These are phyloP conservation scores for Talaromyces adpressus DNA, from an alignment of 495 filamentous ascomycete genomes.

Conservation along the genomic window DNA sequence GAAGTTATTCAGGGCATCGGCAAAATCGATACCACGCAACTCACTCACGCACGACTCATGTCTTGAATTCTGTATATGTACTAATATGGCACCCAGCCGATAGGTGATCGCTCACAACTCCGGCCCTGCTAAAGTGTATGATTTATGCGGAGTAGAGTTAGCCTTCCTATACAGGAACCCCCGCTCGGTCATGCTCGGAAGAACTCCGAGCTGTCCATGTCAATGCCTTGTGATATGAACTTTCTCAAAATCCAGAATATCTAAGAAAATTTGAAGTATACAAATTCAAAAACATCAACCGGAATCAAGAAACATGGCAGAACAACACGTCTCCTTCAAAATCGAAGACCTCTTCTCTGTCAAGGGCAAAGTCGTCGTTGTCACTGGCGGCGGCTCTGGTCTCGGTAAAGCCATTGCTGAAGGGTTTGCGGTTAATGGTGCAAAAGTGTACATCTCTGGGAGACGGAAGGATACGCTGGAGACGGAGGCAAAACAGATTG, in stretches of 20 bases:
- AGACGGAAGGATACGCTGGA: slow-evolving; percentile 29
- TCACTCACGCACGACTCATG: neutral
- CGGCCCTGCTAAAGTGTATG: neutral
- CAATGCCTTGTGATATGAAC: neutral
- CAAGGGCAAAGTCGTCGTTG: slow-evolving; percentile 48
- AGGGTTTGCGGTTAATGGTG: slow-evolving; percentile 52
- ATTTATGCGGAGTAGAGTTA: neutral
- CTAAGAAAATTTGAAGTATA: neutral
- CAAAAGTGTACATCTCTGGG: slow-evolving; percentile 66
- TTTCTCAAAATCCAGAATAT: neutral
- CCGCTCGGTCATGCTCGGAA: neutral
- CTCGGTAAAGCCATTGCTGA: slow-evolving; percentile 12
- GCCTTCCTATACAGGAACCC: neutral
- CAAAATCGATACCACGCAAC: neutral
- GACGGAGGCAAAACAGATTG: neutral
- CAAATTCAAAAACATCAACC: neutral
- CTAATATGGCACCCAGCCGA: neutral
- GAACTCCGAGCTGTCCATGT: neutral
- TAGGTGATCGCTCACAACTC: neutral
- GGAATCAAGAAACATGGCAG: neutral
- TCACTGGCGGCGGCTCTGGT: slow-evolving; percentile 35
- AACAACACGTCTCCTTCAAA: neutral
- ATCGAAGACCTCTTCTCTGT: slow-evolving; percentile 36
- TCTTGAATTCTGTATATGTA: neutral
- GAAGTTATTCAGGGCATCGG: neutral